Base-by-base conservation (phyloP, 371 early-diverging fungal species). In the Nematocida minor region DNA sequence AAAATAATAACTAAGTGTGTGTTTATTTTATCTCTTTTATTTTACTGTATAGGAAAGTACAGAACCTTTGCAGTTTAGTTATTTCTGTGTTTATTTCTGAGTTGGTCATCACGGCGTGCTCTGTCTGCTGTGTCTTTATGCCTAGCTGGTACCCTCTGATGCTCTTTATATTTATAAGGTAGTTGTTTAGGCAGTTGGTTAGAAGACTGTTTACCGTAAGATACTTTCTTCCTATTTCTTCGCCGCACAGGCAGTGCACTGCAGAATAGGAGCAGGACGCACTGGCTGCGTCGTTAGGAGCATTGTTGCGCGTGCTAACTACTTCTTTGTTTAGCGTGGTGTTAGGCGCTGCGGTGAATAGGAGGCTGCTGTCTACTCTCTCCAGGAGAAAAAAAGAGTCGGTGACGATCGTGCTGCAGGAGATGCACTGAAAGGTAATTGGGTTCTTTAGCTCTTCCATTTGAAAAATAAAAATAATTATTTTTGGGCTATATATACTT, bases 381-480 rank as follows among this genome's bases (percentile, higher is more conserved):
- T 70, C 67, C n/a, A 77, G 11, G 2, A 80, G 63, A 51, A 66
- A 77, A 54, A 80, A 80, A 20, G 80, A 74, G 38, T 80, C 80
- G 32, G 67, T 67, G 3, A 80, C 14, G 20, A 80, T 67, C 32
- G 34, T 44, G 31, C 48, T 55, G 51, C 80, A 80, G 38, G 60
- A 54, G 18, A 40, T 47, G 80, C 80, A 80, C 48, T 80, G 80
- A 55, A 80, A 77, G 4, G 67, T 48, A 67, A 80, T 77, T 46
- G 80, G 80, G 32, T 79, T 79, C 60, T 79, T 66, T 42, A 57
- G 55, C 27, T 78, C 79, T 42, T 69, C 60, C 31, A 25, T 36
- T 18, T n/a, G 29, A 29, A 40, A 22, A 20, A 48, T 51, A 62
- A 64, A 66, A 36, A 66, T 4, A 74, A 51, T 29, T 57, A 57